Conservation (phyloP, 2,329 filamentous ascomycete species). For the Apiospora arundinis region DNA sequence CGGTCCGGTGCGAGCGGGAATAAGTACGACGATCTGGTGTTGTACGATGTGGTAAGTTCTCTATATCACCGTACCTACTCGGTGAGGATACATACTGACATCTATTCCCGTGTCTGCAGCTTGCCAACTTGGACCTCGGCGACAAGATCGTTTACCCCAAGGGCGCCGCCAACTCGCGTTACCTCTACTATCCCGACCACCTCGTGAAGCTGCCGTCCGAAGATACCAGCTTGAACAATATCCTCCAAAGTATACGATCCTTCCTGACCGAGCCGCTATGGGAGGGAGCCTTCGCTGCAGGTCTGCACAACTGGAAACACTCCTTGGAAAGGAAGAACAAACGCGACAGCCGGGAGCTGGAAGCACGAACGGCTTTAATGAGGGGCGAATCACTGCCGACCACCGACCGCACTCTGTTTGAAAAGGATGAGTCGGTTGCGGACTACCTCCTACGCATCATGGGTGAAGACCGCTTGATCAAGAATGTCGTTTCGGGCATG, state of each 20-base stretch:
- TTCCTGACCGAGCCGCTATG: conserved; percentile 36
- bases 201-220: conserved; percentile 59
- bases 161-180: conserved; percentile 65
- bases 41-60: conserved; percentile 71
- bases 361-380: background rate
- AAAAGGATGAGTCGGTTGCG: conserved; percentile 74
- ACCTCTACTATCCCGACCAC: conserved; percentile 87
- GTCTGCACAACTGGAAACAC: conserved; percentile 18
- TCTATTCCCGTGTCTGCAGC: conserved; percentile 45
- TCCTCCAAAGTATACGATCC: conserved; percentile 26
- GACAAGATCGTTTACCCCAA: conserved; percentile 60
- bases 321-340: background rate
- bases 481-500: conserved; percentile 78
- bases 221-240: conserved; percentile 23
- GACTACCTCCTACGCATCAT: conserved; percentile 66
- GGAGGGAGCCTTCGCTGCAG: conserved; percentile 29
- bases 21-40: conserved; percentile 66
- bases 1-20: conserved; percentile 52
- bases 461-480: conserved; percentile 58
- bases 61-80: background rate
- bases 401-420: conserved; percentile 31
- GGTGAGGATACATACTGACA: background rate
- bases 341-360: background rate
- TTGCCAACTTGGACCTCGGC: conserved; percentile 61
- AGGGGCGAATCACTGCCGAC: conserved; percentile 19